Evolutionary conservation across 495 filamentous ascomycete genomes (phyloP), one percentile per base, ranked within the genome.

Genomic region (Lindgomyces ingoldianus): DNA sequence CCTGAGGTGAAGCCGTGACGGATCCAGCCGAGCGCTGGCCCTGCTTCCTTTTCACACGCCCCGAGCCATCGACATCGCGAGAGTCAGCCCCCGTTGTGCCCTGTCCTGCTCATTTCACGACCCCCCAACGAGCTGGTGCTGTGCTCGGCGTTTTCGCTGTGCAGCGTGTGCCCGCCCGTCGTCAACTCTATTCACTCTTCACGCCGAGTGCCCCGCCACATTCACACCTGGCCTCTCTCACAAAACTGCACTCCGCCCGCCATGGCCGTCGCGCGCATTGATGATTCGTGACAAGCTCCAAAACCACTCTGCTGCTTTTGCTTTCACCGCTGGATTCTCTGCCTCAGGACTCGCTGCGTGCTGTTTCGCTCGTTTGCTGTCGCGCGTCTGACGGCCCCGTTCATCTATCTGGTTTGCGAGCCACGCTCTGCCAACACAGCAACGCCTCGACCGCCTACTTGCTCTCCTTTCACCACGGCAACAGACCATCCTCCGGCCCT

Each of bases 351-450:
- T 53, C 21, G 50, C 45, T 24, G 45, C 64, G 46, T 46, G 44
- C 41, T 58, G 64, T 62, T 62, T 67, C 58, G 55, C 54, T 68
- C 57, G 58, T 63, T 68, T 63, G 57, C 46, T 16, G 12, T 25
- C 41, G 50, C 57, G 48, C 48, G 49, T 61, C 64, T 54, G 30
- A n/a, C 25, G 19, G 55, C 24, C 63, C 50, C 57, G 50, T 51
- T 62, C 57, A 57, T 57, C 57, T 50, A 56, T 67, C 50, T 46
- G 45, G 55, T 48, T 46, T 58, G 62, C 62, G 53, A 46, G 45
- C 33, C 33, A 46, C 57, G 58, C 49, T 18, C 29, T 70, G 67
- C 67, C 67, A 70, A 49, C 67, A 54, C 68, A 70, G 47, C 62
- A 63, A 18, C 54, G 57, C 58, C 57, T 26, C 55, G 57, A 61